Conservation (phyloP, 305 asterid species). For the Solanum chacoense region DNA sequence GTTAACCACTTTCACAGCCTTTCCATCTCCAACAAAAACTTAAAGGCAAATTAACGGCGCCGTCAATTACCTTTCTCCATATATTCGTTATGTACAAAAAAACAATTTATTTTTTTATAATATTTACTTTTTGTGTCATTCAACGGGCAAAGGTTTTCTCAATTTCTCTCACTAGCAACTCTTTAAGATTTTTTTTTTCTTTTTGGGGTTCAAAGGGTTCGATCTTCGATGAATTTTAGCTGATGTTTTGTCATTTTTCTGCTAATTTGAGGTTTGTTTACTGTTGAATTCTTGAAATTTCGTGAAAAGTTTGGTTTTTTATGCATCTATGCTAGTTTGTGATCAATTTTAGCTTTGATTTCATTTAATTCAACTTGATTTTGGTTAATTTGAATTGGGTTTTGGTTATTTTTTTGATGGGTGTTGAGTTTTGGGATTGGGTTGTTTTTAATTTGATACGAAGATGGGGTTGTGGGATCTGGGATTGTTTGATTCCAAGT, state of each 20-base stretch:
- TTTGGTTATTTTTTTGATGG: not conserved
- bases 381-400: not conserved
- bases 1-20: constrained; percentile 7
- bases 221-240: constrained; percentile 17
- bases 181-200: not conserved
- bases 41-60: constrained; percentile 48
- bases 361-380: not conserved
- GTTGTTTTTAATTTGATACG: constrained; percentile 6
- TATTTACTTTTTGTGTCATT: constrained; percentile 30
- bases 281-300: constrained; percentile 13
- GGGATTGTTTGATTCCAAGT: constrained; percentile 22
- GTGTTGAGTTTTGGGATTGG: not conserved
- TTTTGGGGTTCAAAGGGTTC: constrained; percentile 10
- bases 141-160: constrained; percentile 70
- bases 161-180: constrained; percentile 33
- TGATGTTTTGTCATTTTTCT: constrained; percentile 17
- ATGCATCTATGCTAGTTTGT: not conserved
- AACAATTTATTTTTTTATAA: not conserved
- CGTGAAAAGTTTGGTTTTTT: not conserved
- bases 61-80: constrained; percentile 43
- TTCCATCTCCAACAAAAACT: not conserved
- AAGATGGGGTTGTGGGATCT: constrained; percentile 37
- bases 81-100: constrained; percentile 88
- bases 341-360: not conserved
- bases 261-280: constrained; percentile 9